phyloP scores from a whole-genome alignment of 2,329 filamentous ascomycete species.

The Dactylellina cionopaga region DNA sequence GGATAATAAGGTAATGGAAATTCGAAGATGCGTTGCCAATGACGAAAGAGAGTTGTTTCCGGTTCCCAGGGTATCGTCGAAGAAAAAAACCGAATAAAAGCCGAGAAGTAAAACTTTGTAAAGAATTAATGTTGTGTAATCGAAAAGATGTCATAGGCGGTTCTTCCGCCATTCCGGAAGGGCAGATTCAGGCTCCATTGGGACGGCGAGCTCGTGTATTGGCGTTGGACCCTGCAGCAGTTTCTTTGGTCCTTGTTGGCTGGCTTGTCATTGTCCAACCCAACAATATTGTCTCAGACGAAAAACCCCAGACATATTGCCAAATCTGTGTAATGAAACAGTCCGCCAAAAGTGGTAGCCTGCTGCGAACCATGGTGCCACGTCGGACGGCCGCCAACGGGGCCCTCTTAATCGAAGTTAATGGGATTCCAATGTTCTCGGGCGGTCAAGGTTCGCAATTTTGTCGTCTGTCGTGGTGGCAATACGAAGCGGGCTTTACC shows the following conservation, averaged over 20 bases:
- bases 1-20: slow-evolving; percentile 28
- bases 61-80: slow-evolving; percentile 43
- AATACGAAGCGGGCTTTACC: slow-evolving; percentile 74
- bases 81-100: slow-evolving; percentile 35
- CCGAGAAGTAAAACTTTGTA: slow-evolving; percentile 4
- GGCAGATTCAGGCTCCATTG: slow-evolving; percentile 29
- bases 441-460: slow-evolving; percentile 51
- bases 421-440: slow-evolving; percentile 43
- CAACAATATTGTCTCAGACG: slow-evolving; percentile 40
- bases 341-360: slow-evolving; percentile 27
- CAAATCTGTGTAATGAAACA: slow-evolving; percentile 16
- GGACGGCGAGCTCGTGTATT: slow-evolving; percentile 43
- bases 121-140: slow-evolving; percentile 52
- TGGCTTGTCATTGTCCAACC: slow-evolving; percentile 20
- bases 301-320: slow-evolving; percentile 11
- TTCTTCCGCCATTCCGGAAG: slow-evolving; percentile 42
- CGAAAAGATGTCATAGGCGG: slow-evolving; percentile 44
- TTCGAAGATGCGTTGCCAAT: slow-evolving; percentile 43
- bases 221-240: slow-evolving; percentile 48
- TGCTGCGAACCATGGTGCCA: slow-evolving; percentile 26
- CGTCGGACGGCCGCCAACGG: slow-evolving; percentile 17
- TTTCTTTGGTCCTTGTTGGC: slow-evolving; percentile 6
- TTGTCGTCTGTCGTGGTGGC: slow-evolving; percentile 70
- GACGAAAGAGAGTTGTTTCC: slow-evolving; percentile 42
- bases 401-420: slow-evolving; percentile 22